Conservation (phyloP, 108 stramenopile genomes). For the Conticribra weissflogii region DNA sequence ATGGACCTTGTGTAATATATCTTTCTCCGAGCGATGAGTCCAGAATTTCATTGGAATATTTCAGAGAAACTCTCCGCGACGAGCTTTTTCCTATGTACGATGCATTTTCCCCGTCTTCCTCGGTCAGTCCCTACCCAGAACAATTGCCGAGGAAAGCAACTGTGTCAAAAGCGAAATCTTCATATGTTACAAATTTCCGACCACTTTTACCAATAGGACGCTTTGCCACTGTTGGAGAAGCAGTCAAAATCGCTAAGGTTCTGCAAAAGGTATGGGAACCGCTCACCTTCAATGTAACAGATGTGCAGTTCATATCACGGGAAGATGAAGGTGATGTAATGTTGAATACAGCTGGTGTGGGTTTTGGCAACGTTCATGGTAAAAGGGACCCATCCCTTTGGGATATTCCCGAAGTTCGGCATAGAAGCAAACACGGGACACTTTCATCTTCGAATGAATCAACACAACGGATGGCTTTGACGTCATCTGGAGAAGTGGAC, state of each 20-base stretch:
- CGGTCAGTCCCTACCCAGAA: constrained; percentile 50
- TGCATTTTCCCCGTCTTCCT: constrained; percentile 48
- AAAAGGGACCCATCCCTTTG: not conserved
- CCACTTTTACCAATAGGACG: constrained; percentile 70
- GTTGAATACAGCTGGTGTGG: constrained; percentile 9
- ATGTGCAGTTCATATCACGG: constrained; percentile 68
- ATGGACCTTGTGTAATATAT: constrained; percentile 76
- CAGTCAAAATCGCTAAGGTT: constrained; percentile 65
- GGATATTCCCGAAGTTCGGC: constrained; percentile 21
- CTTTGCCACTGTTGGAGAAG: constrained; percentile 58
- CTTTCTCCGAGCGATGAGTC: constrained; percentile 75
- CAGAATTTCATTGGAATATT: constrained; percentile 39
- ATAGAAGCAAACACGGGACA: constrained; percentile 9
- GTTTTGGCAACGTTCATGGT: constrained; percentile 11
- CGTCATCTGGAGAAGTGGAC: constrained; percentile 48
- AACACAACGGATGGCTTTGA: constrained; percentile 15
- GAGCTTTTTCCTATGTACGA: constrained; percentile 50
- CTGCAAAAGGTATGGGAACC: constrained; percentile 74
- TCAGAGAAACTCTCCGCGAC: constrained; percentile 51
- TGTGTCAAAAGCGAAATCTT: not conserved
- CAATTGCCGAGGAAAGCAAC: constrained; percentile 38
- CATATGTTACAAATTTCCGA: constrained; percentile 38
- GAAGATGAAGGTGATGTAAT: constrained; percentile 11
- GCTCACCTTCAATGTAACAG: constrained; percentile 66
- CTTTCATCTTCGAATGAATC: not conserved